These are phyloP conservation scores for Gardenia jasminoides DNA, from an alignment of 257 asterid genomes.

Conservation along the genomic window DNA sequence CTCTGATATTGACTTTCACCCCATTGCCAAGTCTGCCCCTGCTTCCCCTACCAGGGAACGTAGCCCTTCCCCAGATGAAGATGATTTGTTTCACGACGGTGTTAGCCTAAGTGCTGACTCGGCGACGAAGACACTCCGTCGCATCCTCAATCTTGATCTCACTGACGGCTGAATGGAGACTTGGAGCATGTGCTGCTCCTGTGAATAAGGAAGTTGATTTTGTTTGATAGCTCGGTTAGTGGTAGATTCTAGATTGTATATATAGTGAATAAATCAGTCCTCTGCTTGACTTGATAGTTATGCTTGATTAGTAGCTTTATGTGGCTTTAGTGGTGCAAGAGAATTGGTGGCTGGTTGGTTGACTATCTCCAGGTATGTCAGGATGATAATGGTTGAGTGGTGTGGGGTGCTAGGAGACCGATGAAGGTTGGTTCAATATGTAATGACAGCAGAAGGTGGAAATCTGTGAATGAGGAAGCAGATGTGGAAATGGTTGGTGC, in stretches of 20 bases:
- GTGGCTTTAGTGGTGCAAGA: conserved; percentile 35
- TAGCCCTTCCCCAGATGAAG: conserved; percentile 36
- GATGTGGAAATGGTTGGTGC: conserved; percentile 4
- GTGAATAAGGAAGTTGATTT: conserved; percentile 38
- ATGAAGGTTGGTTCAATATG: conserved; percentile 12
- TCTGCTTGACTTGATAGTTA: conserved; percentile 24
- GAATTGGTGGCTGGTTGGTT: conserved; percentile 38
- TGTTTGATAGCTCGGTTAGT: conserved; percentile 27
- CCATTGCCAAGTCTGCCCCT: conserved; percentile 74
- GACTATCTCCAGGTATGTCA: conserved; percentile 31
- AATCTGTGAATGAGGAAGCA: conserved; percentile 6
- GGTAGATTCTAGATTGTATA: conserved; percentile 36
- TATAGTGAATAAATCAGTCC: conserved; percentile 41
- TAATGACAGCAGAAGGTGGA: conserved; percentile 28
- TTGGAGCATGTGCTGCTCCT: conserved; percentile 36
- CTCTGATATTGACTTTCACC: conserved; percentile 46
- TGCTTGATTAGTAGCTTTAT: conserved; percentile 18
- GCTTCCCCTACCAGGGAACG: conserved; percentile 68
- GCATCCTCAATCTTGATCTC: conserved; percentile 90
- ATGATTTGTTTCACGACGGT: conserved; percentile 41
- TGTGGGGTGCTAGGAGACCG: conserved; percentile 24
- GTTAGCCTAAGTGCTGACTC: conserved; percentile 45
- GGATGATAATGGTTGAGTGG: conserved; percentile 3
- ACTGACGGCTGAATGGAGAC: conserved; percentile 47
- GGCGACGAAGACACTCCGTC: conserved; percentile 89